Percentiles rank a stretch among this genome's conserved stretches.
Conservation (phyloP, 75 land plant genomes). For the Pinus tabuliformis region DNA sequence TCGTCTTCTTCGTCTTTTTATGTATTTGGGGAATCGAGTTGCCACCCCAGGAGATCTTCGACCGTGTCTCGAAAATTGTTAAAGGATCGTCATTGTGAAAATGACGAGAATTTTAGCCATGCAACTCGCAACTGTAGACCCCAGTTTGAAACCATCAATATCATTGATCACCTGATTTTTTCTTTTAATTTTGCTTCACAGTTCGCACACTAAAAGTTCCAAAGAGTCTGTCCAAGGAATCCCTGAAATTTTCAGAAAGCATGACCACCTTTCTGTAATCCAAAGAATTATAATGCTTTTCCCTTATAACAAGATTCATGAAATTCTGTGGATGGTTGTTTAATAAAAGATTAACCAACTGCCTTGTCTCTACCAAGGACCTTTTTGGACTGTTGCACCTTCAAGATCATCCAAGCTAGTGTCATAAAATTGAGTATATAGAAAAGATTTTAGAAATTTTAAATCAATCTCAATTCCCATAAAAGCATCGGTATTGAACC, state of each 20-base stretch:
- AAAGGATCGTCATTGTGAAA: no score
- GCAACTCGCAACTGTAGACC: no score
- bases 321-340: constrained; percentile 89
- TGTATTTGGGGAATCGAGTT: no score
- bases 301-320: constrained; percentile 82
- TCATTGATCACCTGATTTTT: constrained; percentile 67
- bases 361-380: constrained; percentile 72
- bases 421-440: constrained; percentile 32
- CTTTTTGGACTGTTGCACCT: constrained; percentile 46
- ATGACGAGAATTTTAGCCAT: no score
- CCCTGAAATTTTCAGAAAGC: constrained; percentile 84
- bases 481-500: constrained; percentile 75
- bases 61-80: no score
- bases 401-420: constrained; percentile 40
- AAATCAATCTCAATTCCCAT: constrained; percentile 75
- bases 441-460: constrained; percentile 58
- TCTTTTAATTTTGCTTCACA: constrained; percentile 64
- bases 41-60: no score
- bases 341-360: constrained; percentile 73
- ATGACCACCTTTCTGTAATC: constrained; percentile 74
- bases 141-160: no score
- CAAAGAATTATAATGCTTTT: constrained; percentile 63
- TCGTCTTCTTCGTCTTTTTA: no score
- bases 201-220: constrained; percentile 52
- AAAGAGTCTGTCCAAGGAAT: constrained; percentile 80